Base-by-base conservation (phyloP, 352 stramenopile genomes). In the Halophytophthora polymorphica region DNA sequence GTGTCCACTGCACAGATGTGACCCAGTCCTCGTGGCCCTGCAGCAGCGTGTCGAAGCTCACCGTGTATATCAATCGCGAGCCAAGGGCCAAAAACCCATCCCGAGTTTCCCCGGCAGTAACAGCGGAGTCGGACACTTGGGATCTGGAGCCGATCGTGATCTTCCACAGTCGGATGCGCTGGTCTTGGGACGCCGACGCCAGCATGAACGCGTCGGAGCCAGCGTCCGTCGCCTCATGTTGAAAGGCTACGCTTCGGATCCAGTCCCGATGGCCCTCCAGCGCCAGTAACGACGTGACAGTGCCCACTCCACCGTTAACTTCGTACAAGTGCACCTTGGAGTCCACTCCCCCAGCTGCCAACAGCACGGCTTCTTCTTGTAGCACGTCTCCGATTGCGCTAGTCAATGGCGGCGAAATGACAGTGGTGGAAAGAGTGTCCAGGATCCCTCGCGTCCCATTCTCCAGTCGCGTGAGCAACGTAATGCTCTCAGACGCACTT, bases 1-100 rank as follows among this genome's bases (percentile, higher is more conserved):
- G 29, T 35, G 60, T 70, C 82, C 82, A 92, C 19, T 69, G 59
- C 19, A 92, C 53, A 8, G 68, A 89, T 12, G 82, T 92, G 36
- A 92, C 79, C 82, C 82, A 92, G 50, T 92, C 82, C 52, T 92
- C 82, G 52, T 92, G 82, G 4, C 73, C 82, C 1, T 87, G 35
- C 15, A 92, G 65, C 18, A 92, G 52, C 19, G 82, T 64, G 23
- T 92, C 77, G 43, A 88, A 90, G 34, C 66, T 78, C 15, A 85
- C 62, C 2, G 53, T 79, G 40, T 86, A 86, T 13, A 7, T 51
- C 19, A 21, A 43, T 12, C 35, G 31, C 12, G 22, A 21, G 0
- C 72, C 69, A 15, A 39, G 19, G 0, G 71, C 70, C 18, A 71
- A 53, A 29, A 77, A 83, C 4, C 59, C 63, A 35, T 71, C 53